Evolutionary conservation across 441 rosid genomes (phyloP).

Genomic region (Omphalea diandra): DNA sequence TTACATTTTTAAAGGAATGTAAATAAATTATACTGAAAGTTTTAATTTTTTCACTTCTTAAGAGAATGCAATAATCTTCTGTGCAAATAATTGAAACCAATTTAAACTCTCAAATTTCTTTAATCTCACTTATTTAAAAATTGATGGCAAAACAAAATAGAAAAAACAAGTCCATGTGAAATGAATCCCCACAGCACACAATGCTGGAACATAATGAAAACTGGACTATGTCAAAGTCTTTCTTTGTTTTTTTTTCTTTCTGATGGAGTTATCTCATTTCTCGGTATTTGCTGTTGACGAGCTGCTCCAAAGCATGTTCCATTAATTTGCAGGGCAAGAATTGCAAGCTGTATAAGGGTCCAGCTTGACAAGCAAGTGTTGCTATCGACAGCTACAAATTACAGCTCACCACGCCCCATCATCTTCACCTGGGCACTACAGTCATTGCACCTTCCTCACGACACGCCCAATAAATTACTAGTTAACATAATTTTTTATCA

Average conservation of each 20-base stretch:
- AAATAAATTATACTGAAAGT: too few species aligned
- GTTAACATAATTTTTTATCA: too few species aligned
- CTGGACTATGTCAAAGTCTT: not conserved
- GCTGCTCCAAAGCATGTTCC: constrained; percentile 31
- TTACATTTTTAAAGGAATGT: too few species aligned
- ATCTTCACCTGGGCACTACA: not conserved
- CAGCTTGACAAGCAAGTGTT: constrained; percentile 23
- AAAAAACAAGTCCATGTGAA: not conserved
- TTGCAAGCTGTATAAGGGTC: constrained; percentile 33
- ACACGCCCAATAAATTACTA: too few species aligned
- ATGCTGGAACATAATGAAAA: not conserved
- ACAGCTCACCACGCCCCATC: constrained; percentile 25
- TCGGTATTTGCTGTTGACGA: constrained; percentile 20
- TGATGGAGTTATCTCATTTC: not conserved
- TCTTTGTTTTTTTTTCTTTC: too few species aligned
- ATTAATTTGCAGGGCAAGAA: constrained; percentile 13
- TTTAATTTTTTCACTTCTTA: too few species aligned
- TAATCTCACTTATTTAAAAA: too few species aligned
- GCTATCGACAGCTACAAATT: constrained; percentile 23
- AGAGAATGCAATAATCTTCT: too few species aligned
- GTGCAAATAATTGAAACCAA: too few species aligned
- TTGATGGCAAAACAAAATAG: too few species aligned
- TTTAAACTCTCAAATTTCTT: too few species aligned
- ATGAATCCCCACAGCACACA: not conserved
- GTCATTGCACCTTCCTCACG: not conserved